Evolutionary conservation across 495 filamentous ascomycete species (phyloP).

Genomic region (Talaromyces trachyspermus): DNA sequence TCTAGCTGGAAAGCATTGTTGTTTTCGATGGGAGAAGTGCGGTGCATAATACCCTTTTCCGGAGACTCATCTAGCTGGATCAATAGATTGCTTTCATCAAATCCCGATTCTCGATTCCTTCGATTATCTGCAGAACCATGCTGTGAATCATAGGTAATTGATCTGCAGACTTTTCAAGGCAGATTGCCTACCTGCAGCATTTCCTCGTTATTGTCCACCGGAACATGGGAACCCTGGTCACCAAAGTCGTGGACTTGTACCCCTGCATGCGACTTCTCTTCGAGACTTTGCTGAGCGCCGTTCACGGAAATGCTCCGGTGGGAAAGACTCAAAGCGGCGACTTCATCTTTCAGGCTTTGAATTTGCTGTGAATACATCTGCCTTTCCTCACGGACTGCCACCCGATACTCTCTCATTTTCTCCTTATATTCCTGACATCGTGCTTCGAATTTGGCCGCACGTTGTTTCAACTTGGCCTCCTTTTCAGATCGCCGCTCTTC

Average conservation of each 20-base stretch:
- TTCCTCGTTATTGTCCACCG: not conserved
- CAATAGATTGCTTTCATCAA: not conserved
- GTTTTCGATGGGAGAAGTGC: not conserved
- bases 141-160: not conserved
- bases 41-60: not conserved
- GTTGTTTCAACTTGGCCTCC: constrained; percentile 42
- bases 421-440: constrained; percentile 41
- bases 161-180: not conserved
- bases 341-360: constrained; percentile 23
- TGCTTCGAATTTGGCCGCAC: constrained; percentile 38
- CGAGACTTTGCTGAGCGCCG: constrained; percentile 24
- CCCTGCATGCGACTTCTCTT: constrained; percentile 23
- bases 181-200: constrained; percentile 6
- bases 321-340: constrained; percentile 22
- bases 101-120: constrained; percentile 1
- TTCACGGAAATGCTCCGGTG: constrained; percentile 18
- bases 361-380: constrained; percentile 28
- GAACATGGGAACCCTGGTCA: not conserved
- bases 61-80: not conserved
- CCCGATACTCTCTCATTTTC: constrained; percentile 33
- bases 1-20: not conserved
- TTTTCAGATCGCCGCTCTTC: constrained; percentile 45
- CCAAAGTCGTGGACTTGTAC: constrained; percentile 29
- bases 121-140: not conserved
- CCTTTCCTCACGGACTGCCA: constrained; percentile 31